phyloP scores from a whole-genome alignment of 805 yeast species.

The Metschnikowia bowlesiae region DNA sequence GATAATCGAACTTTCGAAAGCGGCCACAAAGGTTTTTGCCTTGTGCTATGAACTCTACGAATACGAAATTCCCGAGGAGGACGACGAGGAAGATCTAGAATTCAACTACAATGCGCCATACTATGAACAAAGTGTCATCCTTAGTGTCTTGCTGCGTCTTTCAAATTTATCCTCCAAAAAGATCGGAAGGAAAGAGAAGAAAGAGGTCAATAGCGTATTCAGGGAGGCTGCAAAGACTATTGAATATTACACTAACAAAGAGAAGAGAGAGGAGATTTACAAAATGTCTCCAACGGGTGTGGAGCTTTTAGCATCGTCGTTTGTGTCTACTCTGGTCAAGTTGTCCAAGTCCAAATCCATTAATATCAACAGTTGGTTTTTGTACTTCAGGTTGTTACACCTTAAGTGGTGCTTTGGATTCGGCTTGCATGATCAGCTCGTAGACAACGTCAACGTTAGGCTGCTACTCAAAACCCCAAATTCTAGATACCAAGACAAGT shows the following conservation, averaged over 20 bases:
- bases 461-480: slow-evolving; percentile 36
- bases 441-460: slow-evolving; percentile 31
- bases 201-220: slow-evolving; percentile 54
- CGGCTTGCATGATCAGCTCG: slow-evolving; percentile 48
- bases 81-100: slow-evolving; percentile 39
- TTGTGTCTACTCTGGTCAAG: slow-evolving; percentile 36
- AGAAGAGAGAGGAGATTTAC: slow-evolving; percentile 31
- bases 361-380: slow-evolving; percentile 48
- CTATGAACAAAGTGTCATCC: slow-evolving; percentile 47
- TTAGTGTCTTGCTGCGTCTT: slow-evolving; percentile 37
- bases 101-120: slow-evolving; percentile 48
- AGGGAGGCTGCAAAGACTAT: slow-evolving; percentile 53
- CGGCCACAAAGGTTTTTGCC: slow-evolving; percentile 54
- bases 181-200: slow-evolving; percentile 59
- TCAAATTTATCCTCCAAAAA: slow-evolving; percentile 52
- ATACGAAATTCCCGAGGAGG: slow-evolving; percentile 38
- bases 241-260: slow-evolving; percentile 33
- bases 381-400: slow-evolving; percentile 44
- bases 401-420: slow-evolving; percentile 50
- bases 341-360: slow-evolving; percentile 43
- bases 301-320: slow-evolving; percentile 27
- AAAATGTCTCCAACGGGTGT: slow-evolving; percentile 33
- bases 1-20: slow-evolving; percentile 44
- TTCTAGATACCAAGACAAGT: slow-evolving; percentile 16
- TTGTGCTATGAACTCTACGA: slow-evolving; percentile 50